phyloP scores from a whole-genome alignment of 345 rosid species.

The Dipteronia sinensis region DNA sequence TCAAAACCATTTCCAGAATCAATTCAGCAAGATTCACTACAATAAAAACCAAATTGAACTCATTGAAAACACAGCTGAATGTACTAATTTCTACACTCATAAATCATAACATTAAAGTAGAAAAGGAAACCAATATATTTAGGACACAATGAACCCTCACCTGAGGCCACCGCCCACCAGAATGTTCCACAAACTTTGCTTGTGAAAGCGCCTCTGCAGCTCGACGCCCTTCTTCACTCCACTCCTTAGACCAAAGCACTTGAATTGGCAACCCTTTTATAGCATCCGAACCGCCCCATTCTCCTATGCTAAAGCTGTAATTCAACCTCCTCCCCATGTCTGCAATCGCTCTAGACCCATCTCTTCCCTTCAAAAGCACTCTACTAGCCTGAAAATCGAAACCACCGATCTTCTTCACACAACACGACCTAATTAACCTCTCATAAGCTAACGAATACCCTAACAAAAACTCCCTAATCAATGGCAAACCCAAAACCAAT shows the following conservation, averaged over 20 bases:
- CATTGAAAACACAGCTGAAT: neutral
- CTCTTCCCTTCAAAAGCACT: constrained; percentile 70
- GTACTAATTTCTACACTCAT: neutral
- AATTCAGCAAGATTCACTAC: neutral
- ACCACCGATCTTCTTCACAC: constrained; percentile 52
- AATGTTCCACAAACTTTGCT: constrained; percentile 68
- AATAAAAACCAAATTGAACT: neutral
- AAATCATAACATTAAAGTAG: neutral
- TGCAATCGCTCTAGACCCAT: constrained; percentile 64
- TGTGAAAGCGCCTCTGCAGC: constrained; percentile 69
- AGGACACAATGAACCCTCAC: constrained; percentile 39
- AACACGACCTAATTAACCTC: constrained; percentile 58
- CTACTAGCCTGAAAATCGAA: constrained; percentile 67
- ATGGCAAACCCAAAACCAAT: constrained; percentile 58
- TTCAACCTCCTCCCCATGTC: constrained; percentile 66
- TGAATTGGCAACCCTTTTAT: constrained; percentile 68
- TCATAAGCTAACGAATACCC: constrained; percentile 47
- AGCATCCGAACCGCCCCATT: constrained; percentile 70
- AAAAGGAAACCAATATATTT: neutral
- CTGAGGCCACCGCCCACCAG: constrained; percentile 94
- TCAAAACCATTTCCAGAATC: constrained; percentile 1
- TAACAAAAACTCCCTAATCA: constrained; percentile 56
- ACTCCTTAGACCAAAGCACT: constrained; percentile 76
- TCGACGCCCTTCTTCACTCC: constrained; percentile 63
- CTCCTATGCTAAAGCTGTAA: constrained; percentile 69